Percentiles rank a stretch among this genome's conserved stretches.
Evolutionary conservation across 495 filamentous ascomycete species (phyloP).

Genomic region (Clavariopsis aquatica): DNA sequence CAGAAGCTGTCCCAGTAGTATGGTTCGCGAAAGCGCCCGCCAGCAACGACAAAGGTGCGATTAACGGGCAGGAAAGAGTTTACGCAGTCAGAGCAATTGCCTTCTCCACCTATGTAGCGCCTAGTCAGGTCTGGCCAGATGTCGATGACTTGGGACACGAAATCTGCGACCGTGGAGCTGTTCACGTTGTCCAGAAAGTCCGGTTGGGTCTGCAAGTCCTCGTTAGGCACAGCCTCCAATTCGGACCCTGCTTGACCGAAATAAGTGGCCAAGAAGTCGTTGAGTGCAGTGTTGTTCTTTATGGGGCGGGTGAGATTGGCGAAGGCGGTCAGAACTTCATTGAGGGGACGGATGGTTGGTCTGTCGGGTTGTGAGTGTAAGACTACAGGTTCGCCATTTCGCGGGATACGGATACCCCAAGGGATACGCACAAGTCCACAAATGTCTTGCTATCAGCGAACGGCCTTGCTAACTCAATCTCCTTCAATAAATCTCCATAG

Average conservation of each 20-base stretch:
- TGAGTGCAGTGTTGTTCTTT: constrained; percentile 37
- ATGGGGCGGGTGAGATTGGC: constrained; percentile 33
- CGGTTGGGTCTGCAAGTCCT: constrained; percentile 32
- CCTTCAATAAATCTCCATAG: constrained; percentile 35
- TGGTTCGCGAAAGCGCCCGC: constrained; percentile 41
- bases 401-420: neutral
- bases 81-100: constrained; percentile 39
- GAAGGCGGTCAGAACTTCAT: constrained; percentile 39
- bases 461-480: constrained; percentile 39
- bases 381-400: neutral
- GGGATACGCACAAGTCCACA: constrained; percentile 36
- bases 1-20: constrained; percentile 44
- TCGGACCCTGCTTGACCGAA: constrained; percentile 40
- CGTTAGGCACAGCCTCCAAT: constrained; percentile 23
- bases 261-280: constrained; percentile 36
- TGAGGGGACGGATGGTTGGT: constrained; percentile 36
- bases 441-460: constrained; percentile 41
- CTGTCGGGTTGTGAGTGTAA: constrained; percentile 7
- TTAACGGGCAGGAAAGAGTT: constrained; percentile 39
- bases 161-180: constrained; percentile 30
- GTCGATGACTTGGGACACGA: constrained; percentile 38
- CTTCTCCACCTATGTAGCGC: constrained; percentile 31
- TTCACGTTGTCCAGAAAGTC: constrained; percentile 37
- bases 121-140: constrained; percentile 42
- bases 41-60: constrained; percentile 41